Evolutionary conservation across 2,329 filamentous ascomycete species (phyloP).

Genomic region (Catunica adiposa): DNA sequence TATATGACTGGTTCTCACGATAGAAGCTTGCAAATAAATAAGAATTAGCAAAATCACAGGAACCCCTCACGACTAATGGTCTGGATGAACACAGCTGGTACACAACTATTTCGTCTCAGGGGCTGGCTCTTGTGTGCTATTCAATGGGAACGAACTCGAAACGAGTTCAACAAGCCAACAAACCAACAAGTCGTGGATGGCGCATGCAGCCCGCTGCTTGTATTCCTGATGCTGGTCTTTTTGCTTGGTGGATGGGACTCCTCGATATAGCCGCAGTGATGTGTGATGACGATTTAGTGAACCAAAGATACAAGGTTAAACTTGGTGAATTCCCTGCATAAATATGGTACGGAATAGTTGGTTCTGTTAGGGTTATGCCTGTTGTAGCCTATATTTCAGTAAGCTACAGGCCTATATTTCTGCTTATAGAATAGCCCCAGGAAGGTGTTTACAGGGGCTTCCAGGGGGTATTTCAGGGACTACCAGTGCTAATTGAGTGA

Average conservation of each 20-base stretch:
- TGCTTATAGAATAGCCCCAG: background rate
- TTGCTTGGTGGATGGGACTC: too few relatives aligned
- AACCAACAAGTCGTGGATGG: background rate
- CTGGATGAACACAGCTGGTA: background rate
- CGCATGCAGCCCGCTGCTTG: background rate
- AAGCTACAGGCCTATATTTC: background rate
- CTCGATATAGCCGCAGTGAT: background rate
- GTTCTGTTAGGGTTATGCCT: background rate
- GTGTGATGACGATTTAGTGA: slow-evolving; percentile 1
- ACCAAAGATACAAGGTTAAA: background rate
- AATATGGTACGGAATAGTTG: background rate
- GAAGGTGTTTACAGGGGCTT: background rate
- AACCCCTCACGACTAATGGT: background rate
- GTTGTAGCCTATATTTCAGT: background rate
- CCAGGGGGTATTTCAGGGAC: background rate
- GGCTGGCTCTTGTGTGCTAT: background rate
- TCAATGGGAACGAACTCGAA: background rate
- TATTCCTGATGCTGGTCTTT: background rate
- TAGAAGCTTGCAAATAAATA: too few relatives aligned
- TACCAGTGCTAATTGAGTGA: background rate
- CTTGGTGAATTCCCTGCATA: background rate
- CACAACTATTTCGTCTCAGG: too few relatives aligned
- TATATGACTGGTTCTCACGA: too few relatives aligned
- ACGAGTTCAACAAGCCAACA: background rate
- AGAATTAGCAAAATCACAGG: too few relatives aligned